A percentile compares a stretch with the other conserved stretches of the same genome.
These are phyloP conservation scores for Tetracladium marchalianum DNA, from an alignment of 495 filamentous ascomycete genomes.

Conservation along the genomic window DNA sequence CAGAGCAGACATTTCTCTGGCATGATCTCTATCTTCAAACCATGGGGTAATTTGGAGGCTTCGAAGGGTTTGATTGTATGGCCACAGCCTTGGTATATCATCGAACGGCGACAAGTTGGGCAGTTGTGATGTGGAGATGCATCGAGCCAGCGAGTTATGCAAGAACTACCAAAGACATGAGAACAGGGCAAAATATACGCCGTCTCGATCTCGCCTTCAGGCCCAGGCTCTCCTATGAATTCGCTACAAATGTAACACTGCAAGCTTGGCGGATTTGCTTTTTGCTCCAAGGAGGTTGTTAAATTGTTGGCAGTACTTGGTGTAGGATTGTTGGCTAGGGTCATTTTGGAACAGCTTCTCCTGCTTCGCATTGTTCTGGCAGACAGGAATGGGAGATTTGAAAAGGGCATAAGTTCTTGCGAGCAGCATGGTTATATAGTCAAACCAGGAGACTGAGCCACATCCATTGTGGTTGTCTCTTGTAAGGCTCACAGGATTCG, in stretches of 20 bases:
- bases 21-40: constrained; percentile 6
- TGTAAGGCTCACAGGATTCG: too few species aligned
- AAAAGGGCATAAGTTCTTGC: too few species aligned
- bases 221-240: neutral
- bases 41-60: neutral
- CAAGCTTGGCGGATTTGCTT: neutral
- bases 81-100: constrained; percentile 17
- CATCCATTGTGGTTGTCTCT: too few species aligned
- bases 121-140: constrained; percentile 13
- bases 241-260: neutral
- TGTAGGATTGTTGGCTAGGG: too few species aligned
- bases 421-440: too few species aligned
- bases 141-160: constrained; percentile 17
- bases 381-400: too few species aligned
- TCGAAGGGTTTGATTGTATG: constrained; percentile 7
- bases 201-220: constrained; percentile 7
- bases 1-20: constrained; percentile 12
- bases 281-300: neutral
- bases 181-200: constrained; percentile 12
- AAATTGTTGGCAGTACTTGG: too few species aligned
- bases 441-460: too few species aligned
- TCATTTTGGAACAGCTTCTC: too few species aligned
- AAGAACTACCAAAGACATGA: constrained; percentile 14
- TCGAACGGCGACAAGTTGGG: constrained; percentile 13
- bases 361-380: too few species aligned